A percentile compares a stretch with the other conserved stretches of the same genome.
Evolutionary conservation across 805 yeast species (phyloP).

Genomic region (Phaffomyces thermotolerans): DNA sequence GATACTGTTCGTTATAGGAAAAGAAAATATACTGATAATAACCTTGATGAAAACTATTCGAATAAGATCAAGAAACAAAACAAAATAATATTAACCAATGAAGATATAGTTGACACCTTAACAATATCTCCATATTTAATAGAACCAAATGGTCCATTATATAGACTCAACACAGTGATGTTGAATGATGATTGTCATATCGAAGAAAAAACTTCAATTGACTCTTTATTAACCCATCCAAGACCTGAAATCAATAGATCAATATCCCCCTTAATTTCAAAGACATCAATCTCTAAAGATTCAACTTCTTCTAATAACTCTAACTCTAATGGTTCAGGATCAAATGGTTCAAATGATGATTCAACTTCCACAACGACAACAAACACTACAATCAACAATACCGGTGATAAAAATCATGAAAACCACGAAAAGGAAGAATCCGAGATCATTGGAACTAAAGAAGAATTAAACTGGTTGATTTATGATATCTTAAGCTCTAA

Average conservation of each 20-base stretch:
- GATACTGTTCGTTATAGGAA: constrained; percentile 62
- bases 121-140: constrained; percentile 58
- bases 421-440: not conserved
- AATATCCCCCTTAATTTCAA: constrained; percentile 1
- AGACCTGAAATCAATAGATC: constrained; percentile 1
- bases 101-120: constrained; percentile 60
- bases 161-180: constrained; percentile 41
- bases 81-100: constrained; percentile 46
- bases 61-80: constrained; percentile 21
- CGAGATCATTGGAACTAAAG: constrained; percentile 41
- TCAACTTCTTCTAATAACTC: no score
- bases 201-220: constrained; percentile 19
- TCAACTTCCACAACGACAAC: not conserved
- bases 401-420: no score
- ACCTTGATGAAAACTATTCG: not conserved
- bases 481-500: constrained; percentile 42
- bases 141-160: constrained; percentile 59
- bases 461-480: constrained; percentile 65
- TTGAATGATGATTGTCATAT: constrained; percentile 43
- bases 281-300: not conserved
- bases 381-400: not conserved
- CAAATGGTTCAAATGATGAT: not conserved
- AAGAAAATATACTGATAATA: constrained; percentile 32
- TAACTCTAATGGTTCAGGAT: no score
- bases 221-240: constrained; percentile 12